phyloP scores from a whole-genome alignment of 2,329 filamentous ascomycete species.

The Aaosphaeria arxii region DNA sequence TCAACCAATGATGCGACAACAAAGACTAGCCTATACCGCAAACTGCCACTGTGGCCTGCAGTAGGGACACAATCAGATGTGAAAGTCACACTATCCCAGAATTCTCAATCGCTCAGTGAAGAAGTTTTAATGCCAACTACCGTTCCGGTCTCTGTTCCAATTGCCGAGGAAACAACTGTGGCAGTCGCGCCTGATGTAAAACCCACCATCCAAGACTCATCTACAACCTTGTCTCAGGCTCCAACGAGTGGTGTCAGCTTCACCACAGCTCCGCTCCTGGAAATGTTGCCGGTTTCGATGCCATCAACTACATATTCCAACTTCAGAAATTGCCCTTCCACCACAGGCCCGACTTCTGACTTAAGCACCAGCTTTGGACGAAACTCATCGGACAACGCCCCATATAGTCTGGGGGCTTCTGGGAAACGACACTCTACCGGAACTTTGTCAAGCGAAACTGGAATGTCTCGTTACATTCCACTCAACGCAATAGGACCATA shows the following conservation, averaged over 20 bases:
- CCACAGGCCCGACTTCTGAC: too few relatives aligned
- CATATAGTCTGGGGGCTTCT: constrained; percentile 38
- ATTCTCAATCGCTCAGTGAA: constrained; percentile 3
- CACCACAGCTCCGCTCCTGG: constrained; percentile 24
- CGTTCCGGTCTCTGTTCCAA: constrained; percentile 5
- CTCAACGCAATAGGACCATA: too few relatives aligned
- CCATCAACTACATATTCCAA: constrained; percentile 21
- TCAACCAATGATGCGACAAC: constrained; percentile 1
- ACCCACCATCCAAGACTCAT: background rate
- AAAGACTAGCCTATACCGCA: too few relatives aligned
- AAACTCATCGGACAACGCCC: constrained; percentile 29
- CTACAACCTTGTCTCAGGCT: background rate
- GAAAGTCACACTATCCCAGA: constrained; percentile 5
- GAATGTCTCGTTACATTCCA: too few relatives aligned
- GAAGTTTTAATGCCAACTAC: constrained; percentile 4
- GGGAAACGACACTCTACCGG: too few relatives aligned
- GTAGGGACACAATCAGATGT: constrained; percentile 2
- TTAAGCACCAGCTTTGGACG: constrained; percentile 8
- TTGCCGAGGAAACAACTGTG: background rate
- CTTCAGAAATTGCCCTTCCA: constrained; percentile 14
- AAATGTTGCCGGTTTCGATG: constrained; percentile 17
- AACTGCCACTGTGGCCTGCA: background rate
- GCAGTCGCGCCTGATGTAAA: background rate
- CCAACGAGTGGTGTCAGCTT: constrained; percentile 10
- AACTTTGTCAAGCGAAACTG: too few relatives aligned